Base-by-base conservation (phyloP, 176 grass and related monocot species). In the Hordeum marinum region DNA sequence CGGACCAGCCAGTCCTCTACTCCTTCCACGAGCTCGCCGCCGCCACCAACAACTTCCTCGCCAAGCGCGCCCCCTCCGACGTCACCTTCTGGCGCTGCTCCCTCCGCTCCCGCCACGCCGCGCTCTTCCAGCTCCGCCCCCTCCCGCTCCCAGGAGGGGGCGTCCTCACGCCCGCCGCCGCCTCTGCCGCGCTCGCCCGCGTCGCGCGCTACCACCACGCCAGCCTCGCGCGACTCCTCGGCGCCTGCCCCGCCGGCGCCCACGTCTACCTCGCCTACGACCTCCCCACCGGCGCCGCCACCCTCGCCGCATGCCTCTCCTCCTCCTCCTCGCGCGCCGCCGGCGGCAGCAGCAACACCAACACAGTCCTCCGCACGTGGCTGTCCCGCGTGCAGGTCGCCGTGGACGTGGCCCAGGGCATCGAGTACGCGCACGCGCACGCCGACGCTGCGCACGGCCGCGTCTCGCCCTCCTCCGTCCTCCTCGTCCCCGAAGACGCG, bases 1-100 rank as follows among this genome's bases (percentile, higher is more conserved):
- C 81, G 52, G 62, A 76, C 72, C 76, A 75, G 1, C 83, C 88
- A 2, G 52, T 62, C 2, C 81, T 94, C 74, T 97, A 94, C 73
- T 25, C 92, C 25, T 94, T 97, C 81, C 59, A 77, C 0, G 94
- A 97, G 84, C 73, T 97, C 52, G 63, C 83, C 36, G 32, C 81
- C 5, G 92, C 92, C 24, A 97, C 92, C 84, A 94, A 97, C 90
- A 84, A 68, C 55, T 97, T 97, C 88, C 90, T 97, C 85, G 50
- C 91, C 43, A 93, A 82, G 82, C 84, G 91, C 55, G 68, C 27
- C 77, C 7, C 72, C 12, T n/a, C 82, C 72, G 46, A 86, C 45
- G n/a, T n/a, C n/a, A 52, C 14, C 46, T 87, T 77, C 84, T 94
- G 92, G 92, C 75, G 83, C 34, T 97, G 92, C 85, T 82, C 83